Evolutionary conservation across 129 eudicot genomes (phyloP).

Genomic region (Artemisia tridentata): DNA sequence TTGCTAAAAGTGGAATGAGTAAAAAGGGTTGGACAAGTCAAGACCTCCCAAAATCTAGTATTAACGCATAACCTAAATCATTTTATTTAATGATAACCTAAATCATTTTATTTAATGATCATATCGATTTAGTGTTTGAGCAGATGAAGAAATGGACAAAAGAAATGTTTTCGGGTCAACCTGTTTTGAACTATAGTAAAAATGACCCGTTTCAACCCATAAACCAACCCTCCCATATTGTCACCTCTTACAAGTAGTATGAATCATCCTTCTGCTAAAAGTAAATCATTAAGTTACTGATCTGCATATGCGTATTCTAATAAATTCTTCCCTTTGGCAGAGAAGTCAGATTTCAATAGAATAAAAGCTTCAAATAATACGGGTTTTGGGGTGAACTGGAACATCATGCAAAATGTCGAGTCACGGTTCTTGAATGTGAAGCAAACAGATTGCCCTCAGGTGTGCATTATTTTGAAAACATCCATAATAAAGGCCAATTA

Average conservation of each 20-base stretch:
- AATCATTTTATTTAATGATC: too few relatives aligned
- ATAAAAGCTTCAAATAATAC: slow-evolving; percentile 25
- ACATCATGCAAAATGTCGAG: slow-evolving; percentile 18
- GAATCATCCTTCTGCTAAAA: slow-evolving; percentile 7
- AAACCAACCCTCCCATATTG: too few relatives aligned
- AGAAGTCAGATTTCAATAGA: slow-evolving; percentile 31
- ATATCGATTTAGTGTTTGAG: too few relatives aligned
- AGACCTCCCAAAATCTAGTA: too few relatives aligned
- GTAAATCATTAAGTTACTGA: slow-evolving; percentile 4
- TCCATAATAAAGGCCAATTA: slow-evolving; percentile 14
- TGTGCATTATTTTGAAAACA: slow-evolving; percentile 32
- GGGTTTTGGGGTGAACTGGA: slow-evolving; percentile 14
- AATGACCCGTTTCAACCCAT: too few relatives aligned
- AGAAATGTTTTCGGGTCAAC: too few relatives aligned
- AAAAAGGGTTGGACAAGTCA: too few relatives aligned
- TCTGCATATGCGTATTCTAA: neutral
- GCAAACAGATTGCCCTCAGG: slow-evolving; percentile 42
- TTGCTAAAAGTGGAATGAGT: too few relatives aligned
- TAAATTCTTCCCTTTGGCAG: slow-evolving; percentile 34
- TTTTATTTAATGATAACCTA: too few relatives aligned
- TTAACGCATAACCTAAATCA: too few relatives aligned
- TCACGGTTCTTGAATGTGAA: slow-evolving; percentile 31
- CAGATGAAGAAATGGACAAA: too few relatives aligned
- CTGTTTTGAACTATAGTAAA: too few relatives aligned
- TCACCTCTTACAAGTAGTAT: neutral